phyloP scores from a whole-genome alignment of 805 yeast genomes.

The Cyberlindnera samutprakarnensis region DNA sequence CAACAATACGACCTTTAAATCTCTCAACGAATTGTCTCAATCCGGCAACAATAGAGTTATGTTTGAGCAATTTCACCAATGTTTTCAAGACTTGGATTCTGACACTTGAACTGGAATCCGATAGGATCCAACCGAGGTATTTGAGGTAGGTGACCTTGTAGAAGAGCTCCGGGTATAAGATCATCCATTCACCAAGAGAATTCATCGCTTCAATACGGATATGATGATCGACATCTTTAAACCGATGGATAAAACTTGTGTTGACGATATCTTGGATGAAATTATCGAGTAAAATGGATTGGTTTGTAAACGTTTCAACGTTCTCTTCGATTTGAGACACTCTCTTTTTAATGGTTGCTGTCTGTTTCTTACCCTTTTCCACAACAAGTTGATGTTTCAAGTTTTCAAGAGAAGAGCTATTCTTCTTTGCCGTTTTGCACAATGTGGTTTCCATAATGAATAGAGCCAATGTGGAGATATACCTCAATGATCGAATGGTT shows the following conservation, averaged over 20 bases:
- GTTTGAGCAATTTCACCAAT: slow-evolving; percentile 41
- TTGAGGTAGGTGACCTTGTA: slow-evolving; percentile 63
- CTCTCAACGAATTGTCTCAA: slow-evolving; percentile 74
- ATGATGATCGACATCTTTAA: slow-evolving; percentile 67
- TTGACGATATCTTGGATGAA: slow-evolving; percentile 59
- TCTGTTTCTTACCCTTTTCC: slow-evolving; percentile 27
- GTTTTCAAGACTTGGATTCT: slow-evolving; percentile 57
- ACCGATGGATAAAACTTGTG: slow-evolving; percentile 65
- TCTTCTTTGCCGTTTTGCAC: slow-evolving; percentile 38
- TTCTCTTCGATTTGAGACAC: slow-evolving; percentile 39
- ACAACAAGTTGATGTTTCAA: slow-evolving; percentile 29
- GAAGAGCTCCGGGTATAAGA: slow-evolving; percentile 60
- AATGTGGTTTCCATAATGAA: slow-evolving; percentile 54
- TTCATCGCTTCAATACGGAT: slow-evolving; percentile 66
- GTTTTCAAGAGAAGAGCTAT: slow-evolving; percentile 29
- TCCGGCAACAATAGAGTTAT: slow-evolving; percentile 44
- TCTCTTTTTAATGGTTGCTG: slow-evolving; percentile 33
- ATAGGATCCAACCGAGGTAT: slow-evolving; percentile 77
- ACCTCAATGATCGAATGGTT: slow-evolving; percentile 63
- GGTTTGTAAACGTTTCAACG: slow-evolving; percentile 34
- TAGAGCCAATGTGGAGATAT: slow-evolving; percentile 52
- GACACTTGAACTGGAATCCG: slow-evolving; percentile 59
- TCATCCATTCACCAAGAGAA: slow-evolving; percentile 65
- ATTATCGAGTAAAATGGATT: slow-evolving; percentile 45
- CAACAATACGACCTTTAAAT: slow-evolving; percentile 56